Evolutionary conservation across 1,284 basidiomycete genomes (phyloP), one percentile per base, ranked within the genome.

Genomic region (Mycena sp.): DNA sequence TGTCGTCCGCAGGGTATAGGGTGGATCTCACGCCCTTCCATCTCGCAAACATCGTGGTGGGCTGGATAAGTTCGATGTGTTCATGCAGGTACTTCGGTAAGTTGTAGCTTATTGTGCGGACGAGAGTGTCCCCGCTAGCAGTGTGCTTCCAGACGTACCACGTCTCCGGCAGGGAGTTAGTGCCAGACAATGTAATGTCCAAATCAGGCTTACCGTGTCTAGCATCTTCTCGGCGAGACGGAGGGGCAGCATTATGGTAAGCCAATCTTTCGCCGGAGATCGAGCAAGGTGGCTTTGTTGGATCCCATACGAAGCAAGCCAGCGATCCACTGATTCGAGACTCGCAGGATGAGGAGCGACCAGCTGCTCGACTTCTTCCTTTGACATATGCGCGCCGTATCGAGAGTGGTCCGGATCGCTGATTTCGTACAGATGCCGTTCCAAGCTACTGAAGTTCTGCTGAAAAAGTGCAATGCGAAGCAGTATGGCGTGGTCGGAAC

Each of bases 21-120:
- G 25, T 51, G 16, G 52, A 45, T 14, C 60, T 21, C 65, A 83
- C 77, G 12, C 74, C 74, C 61, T 77, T 83, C 68, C 83, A 79
- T 40, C 83, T 83, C 44, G 82, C 81, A 71, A 93, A 93, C 74
- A 88, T 83, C 0, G 90, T 91, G 0, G 92, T 93, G 0, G 92
- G 92, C 63, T 91, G 88, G 40, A 93, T 80, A 35, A 92, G 75
- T 50, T 92, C 90, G 45, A 93, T 73, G 69, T 93, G 90, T 6
- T 77, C 76, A 65, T 88, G 82, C 21, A 94, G 73, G 61, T 82
- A 65, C 60, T 79, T 80, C 0, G 92, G 91, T 9, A 94, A 78
- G 68, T 87, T 87, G 77, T 93, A 94, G 44, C 79, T 80, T 6
- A 85, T 87, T n/a, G 91, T 90, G 60, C 90, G 84, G 59, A 92